Conservation (phyloP, 2,329 filamentous ascomycete species). For the Fusarium xyrophilum region DNA sequence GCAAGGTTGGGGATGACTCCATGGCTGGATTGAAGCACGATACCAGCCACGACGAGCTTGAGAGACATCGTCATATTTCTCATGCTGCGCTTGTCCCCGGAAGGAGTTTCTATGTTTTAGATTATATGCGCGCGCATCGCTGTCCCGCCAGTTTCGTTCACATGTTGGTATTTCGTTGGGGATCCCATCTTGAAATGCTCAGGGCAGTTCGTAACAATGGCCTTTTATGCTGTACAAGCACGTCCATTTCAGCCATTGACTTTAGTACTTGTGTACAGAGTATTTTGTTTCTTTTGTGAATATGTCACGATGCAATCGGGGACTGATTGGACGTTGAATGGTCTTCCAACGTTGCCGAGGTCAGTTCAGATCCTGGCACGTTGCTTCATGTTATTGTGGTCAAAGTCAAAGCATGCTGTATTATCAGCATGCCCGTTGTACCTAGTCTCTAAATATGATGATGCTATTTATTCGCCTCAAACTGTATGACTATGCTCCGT, state of each 20-base stretch:
- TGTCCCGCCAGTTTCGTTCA: not conserved
- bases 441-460: conserved; percentile 10
- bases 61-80: not conserved
- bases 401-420: conserved; percentile 12
- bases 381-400: conserved; percentile 7
- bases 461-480: conserved; percentile 6
- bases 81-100: not conserved
- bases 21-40: not conserved
- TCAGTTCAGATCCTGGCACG: not conserved
- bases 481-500: not conserved
- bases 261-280: not conserved
- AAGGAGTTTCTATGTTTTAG: conserved; percentile 3
- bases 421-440: conserved; percentile 7
- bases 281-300: not conserved
- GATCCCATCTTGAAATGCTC: not conserved
- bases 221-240: not conserved
- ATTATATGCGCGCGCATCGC: conserved; percentile 6
- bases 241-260: not conserved
- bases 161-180: not conserved
- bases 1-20: not conserved
- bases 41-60: not conserved
- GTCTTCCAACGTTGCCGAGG: not conserved
- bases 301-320: not conserved
- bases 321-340: not conserved
- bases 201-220: not conserved